Conservation (phyloP, 306 rosid genomes). For the Potentilla sterilis region DNA sequence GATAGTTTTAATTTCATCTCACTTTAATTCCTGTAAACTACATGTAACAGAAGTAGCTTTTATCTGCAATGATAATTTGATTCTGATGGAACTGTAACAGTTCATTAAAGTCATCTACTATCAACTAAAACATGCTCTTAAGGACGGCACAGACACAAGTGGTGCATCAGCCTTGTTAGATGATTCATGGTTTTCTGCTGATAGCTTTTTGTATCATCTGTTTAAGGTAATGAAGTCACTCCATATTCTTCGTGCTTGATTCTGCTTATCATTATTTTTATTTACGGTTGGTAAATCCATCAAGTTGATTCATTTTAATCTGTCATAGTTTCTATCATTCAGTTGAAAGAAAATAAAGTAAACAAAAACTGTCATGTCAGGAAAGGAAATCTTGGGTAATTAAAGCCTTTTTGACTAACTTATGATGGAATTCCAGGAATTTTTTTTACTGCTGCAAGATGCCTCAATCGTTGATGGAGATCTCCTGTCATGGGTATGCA, state of each 20-base stretch:
- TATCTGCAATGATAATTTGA: constrained; percentile 12
- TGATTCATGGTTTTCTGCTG: constrained; percentile 71
- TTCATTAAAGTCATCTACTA: constrained; percentile 69
- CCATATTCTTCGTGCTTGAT: background rate
- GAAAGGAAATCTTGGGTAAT: constrained; percentile 1
- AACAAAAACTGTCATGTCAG: constrained; percentile 4
- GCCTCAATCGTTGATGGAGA: constrained; percentile 78
- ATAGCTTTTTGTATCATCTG: constrained; percentile 65
- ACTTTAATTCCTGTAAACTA: background rate
- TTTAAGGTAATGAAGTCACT: constrained; percentile 53
- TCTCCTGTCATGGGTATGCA: constrained; percentile 79
- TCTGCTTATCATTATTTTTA: background rate
- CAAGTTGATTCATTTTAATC: background rate
- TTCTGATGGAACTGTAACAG: constrained; percentile 33
- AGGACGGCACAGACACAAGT: constrained; percentile 30
- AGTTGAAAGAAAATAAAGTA: background rate
- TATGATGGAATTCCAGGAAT: constrained; percentile 54
- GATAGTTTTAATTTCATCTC: background rate
- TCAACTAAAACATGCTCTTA: constrained; percentile 75
- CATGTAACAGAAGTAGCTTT: background rate
- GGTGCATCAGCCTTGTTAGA: constrained; percentile 45
- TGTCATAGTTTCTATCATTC: background rate
- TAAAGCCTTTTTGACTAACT: constrained; percentile 8
- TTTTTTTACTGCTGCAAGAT: constrained; percentile 61
- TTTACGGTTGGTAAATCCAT: background rate